phyloP scores from a whole-genome alignment of 805 yeast genomes.

The Priceomyces melissophilus region DNA sequence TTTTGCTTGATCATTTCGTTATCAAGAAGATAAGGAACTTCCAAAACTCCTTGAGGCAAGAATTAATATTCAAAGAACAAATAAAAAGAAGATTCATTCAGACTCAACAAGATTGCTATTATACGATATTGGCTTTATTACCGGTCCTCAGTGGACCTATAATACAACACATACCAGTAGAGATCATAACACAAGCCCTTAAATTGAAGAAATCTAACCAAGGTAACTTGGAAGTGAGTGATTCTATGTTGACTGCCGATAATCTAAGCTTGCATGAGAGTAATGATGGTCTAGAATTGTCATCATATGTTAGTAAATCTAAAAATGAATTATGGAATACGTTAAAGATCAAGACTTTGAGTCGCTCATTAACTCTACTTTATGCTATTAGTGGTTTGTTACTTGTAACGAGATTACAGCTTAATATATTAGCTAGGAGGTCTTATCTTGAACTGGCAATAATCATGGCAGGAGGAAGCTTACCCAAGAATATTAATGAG shows the following conservation, averaged over 20 bases:
- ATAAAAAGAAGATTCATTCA: conserved; percentile 82
- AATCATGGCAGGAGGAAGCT: conserved; percentile 55
- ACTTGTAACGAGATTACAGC: conserved; percentile 78
- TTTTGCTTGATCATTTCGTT: conserved; percentile 36
- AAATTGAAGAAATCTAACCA: conserved; percentile 51
- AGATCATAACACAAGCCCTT: conserved; percentile 64
- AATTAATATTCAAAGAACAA: conserved; percentile 41
- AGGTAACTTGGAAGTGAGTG: conserved; percentile 30
- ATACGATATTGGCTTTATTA: conserved; percentile 76
- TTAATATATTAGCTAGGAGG: conserved; percentile 83
- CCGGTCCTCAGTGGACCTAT: conserved; percentile 73
- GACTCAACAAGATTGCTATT: conserved; percentile 86
- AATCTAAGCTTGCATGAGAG: conserved; percentile 34
- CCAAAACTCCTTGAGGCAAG: conserved; percentile 39
- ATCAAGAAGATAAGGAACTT: conserved; percentile 36
- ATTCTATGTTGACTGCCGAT: conserved; percentile 42
- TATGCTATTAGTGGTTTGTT: conserved; percentile 68
- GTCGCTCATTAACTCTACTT: conserved; percentile 67
- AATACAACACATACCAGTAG: conserved; percentile 62
- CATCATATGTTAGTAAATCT: conserved; percentile 24
- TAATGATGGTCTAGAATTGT: conserved; percentile 18
- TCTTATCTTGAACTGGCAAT: conserved; percentile 80
- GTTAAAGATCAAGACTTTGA: conserved; percentile 67
- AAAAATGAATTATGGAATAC: conserved; percentile 74
- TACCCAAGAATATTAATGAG: conserved; percentile 12